Conservation (phyloP, 2,329 filamentous ascomycete genomes). For the Aspergillus sp. region DNA sequence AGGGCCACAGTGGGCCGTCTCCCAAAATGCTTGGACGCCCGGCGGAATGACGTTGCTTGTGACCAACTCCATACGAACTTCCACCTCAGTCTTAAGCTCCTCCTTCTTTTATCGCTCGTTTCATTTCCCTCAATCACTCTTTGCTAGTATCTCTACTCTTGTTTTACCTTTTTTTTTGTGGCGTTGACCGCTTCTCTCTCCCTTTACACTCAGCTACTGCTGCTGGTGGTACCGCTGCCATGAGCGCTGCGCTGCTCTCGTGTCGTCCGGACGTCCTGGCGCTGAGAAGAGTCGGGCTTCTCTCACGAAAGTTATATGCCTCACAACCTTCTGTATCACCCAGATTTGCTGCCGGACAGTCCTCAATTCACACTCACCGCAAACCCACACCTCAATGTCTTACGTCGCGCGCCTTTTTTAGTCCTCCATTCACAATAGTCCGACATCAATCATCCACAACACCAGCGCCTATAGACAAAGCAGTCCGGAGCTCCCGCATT, state of each 20-base stretch:
- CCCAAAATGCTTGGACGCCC: conserved; percentile 10
- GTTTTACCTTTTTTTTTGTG: conserved; percentile 3
- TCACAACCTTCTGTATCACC: conserved; percentile 19
- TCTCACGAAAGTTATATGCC: conserved; percentile 27
- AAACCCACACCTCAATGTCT: conserved; percentile 30
- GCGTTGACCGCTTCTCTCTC: conserved; percentile 9
- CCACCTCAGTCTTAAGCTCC: background rate
- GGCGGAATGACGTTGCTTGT: conserved; percentile 16
- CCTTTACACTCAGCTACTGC: conserved; percentile 12
- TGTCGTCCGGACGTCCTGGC: conserved; percentile 33
- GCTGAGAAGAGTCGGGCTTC: conserved; percentile 32
- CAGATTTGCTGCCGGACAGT: conserved; percentile 23
- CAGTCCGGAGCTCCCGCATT: conserved; percentile 35
- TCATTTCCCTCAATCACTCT: conserved; percentile 13
- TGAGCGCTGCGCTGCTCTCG: conserved; percentile 40
- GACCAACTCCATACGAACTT: background rate
- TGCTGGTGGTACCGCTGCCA: conserved; percentile 19
- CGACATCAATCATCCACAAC: conserved; percentile 39
- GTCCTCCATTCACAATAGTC: conserved; percentile 30
- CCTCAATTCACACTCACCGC: conserved; percentile 25
- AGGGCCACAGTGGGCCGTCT: conserved; percentile 3
- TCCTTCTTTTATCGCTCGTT: background rate
- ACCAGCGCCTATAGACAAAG: conserved; percentile 14
- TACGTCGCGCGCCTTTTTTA: conserved; percentile 26
- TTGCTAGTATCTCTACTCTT: conserved; percentile 1